Base-by-base conservation (phyloP, 306 rosid species). In the Acacia acuminata region DNA sequence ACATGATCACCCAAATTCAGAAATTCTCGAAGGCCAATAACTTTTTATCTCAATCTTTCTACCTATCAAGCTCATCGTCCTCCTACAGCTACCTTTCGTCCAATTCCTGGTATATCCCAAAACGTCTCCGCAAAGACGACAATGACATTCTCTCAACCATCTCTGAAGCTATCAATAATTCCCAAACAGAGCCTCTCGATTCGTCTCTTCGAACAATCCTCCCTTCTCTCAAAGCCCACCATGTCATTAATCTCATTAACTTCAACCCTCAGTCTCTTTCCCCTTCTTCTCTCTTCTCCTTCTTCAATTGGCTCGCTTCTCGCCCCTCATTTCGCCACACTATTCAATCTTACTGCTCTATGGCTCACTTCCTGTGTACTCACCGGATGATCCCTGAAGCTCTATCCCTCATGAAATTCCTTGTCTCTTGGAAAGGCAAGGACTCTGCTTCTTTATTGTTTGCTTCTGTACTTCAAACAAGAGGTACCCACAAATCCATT, bases 301-400 rank as follows among this genome's bases (percentile, higher is more conserved):
- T 94, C 92, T 94, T 94, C 92, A 77, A 86, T 78, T 89, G 81
- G 77, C 94, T 92, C 79, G 70, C 94, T 73, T 86, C 93, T 12
- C 83, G 56, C 6, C 91, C 96, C 61, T 71, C 90, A 19, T 91
- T 88, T 36, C 95, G 97, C 85, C 97, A 84, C 88, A 85, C 90
- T 25, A 58, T 92, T 82, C 91, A 65, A 14, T 88, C 97, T 71
- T 92, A 88, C 73, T 77, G 83, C 88, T 75, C 97, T 58, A 91
- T 92, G 97, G 84, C 89, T 5, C 90, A 87, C 82, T 90, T 88
- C 88, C 94, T 90, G 78, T 87, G 81, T 79, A 51, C 83, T 56
- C 90, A 81, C 58, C 87, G 60, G 0, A 81, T 93, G 90, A 53
- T 85, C 64, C 80, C 91, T 0, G 84, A 94, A 51, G 90, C 94